Percentiles rank a stretch among this genome's conserved stretches.
Conservation (phyloP, 441 rosid genomes). For the Viola pubescens region DNA sequence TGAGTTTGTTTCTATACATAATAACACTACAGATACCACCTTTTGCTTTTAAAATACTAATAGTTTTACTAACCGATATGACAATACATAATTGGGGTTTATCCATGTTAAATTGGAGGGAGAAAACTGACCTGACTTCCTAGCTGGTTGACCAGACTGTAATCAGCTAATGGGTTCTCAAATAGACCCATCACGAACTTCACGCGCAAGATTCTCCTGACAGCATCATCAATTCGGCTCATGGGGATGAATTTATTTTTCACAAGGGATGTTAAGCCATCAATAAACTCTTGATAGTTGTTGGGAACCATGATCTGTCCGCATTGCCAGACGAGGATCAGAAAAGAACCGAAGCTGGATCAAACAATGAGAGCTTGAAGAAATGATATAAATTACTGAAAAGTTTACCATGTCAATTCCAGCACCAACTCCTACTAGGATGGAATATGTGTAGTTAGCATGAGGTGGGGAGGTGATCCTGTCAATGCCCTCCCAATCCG, state of each 20-base stretch:
- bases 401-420: slow-evolving; percentile 59
- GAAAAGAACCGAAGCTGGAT: not conserved
- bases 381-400: not conserved
- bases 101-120: not conserved
- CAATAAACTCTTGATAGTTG: slow-evolving; percentile 46
- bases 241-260: slow-evolving; percentile 45
- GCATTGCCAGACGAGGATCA: slow-evolving; percentile 5
- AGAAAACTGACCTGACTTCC: slow-evolving; percentile 45
- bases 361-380: not conserved
- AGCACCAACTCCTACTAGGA: slow-evolving; percentile 37
- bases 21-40: too few species aligned
- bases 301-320: slow-evolving; percentile 53
- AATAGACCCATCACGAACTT: slow-evolving; percentile 58
- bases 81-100: not conserved
- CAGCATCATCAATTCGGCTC: slow-evolving; percentile 68
- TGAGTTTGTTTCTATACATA: not conserved
- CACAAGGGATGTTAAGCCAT: slow-evolving; percentile 40
- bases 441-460: slow-evolving; percentile 53
- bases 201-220: slow-evolving; percentile 50
- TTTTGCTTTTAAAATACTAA: not conserved
- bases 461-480: slow-evolving; percentile 43
- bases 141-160: slow-evolving; percentile 41
- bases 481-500: slow-evolving; percentile 48
- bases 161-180: slow-evolving; percentile 53
- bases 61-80: not conserved